phyloP scores from a whole-genome alignment of 129 eudicot species.

The Heracleum sosnowskyi region DNA sequence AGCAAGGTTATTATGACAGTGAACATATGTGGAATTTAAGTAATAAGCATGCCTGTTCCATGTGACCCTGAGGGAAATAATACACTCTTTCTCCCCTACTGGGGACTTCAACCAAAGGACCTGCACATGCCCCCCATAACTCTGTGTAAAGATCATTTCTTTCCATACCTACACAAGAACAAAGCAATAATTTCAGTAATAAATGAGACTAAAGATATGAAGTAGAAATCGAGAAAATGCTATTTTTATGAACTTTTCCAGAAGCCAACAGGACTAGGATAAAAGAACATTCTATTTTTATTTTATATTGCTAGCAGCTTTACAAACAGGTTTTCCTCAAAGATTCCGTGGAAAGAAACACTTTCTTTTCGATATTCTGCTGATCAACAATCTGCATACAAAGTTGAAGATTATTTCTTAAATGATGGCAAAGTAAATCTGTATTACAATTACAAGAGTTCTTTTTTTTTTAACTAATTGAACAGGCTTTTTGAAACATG shows the following conservation, averaged over 20 bases:
- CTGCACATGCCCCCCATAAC: slow-evolving; percentile 83
- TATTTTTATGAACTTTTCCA: background rate
- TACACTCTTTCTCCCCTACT: slow-evolving; percentile 44
- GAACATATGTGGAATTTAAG: background rate
- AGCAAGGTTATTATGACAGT: background rate
- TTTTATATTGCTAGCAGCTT: no score
- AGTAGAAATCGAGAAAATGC: background rate
- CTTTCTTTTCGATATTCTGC: no score
- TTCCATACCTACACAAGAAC: slow-evolving; percentile 19
- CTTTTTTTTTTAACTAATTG: no score
- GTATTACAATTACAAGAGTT: no score
- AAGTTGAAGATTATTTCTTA: no score
- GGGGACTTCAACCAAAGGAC: slow-evolving; percentile 67
- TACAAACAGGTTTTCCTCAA: no score
- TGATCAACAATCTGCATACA: no score
- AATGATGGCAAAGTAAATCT: no score
- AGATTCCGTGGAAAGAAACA: no score
- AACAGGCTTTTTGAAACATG: background rate
- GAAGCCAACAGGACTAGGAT: background rate
- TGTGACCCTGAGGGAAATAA: slow-evolving; percentile 75
- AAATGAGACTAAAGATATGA: background rate
- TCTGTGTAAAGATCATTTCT: slow-evolving; percentile 42
- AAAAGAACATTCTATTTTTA: background rate
- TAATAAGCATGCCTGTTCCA: slow-evolving; percentile 47
- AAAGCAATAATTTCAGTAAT: background rate